Evolutionary conservation across 2,329 filamentous ascomycete genomes (phyloP).

Genomic region (Clonostachys solani): DNA sequence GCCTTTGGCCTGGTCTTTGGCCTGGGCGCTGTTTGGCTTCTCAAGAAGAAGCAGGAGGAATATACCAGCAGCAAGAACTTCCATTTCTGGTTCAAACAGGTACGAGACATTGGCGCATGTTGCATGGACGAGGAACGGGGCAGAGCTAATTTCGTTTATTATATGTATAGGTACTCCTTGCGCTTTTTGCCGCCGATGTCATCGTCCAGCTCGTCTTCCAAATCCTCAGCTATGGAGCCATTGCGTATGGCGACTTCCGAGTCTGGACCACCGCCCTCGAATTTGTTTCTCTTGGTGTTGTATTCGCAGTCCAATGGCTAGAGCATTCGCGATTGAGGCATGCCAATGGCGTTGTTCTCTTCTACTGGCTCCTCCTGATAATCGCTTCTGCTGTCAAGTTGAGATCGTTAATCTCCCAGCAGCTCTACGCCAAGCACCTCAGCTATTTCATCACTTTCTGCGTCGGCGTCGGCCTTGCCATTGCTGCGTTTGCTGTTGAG

Average conservation of each 20-base stretch:
- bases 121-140: too few species aligned
- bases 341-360: constrained; percentile 81
- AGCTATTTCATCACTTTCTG: constrained; percentile 77
- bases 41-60: constrained; percentile 67
- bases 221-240: constrained; percentile 60
- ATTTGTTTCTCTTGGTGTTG: constrained; percentile 66
- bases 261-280: constrained; percentile 77
- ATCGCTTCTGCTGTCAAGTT: constrained; percentile 78
- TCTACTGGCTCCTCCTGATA: constrained; percentile 88
- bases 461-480: constrained; percentile 64
- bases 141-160: background rate
- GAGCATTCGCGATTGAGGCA: constrained; percentile 81
- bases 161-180: constrained; percentile 49
- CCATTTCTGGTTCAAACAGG: constrained; percentile 92
- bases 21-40: constrained; percentile 72
- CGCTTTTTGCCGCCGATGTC: constrained; percentile 62
- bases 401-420: constrained; percentile 77
- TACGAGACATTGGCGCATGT: constrained; percentile 26
- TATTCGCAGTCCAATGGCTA: constrained; percentile 78
- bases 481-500: constrained; percentile 72
- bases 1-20: constrained; percentile 77
- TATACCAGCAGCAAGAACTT: constrained; percentile 70
- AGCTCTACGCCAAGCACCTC: constrained; percentile 60
- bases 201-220: constrained; percentile 72
- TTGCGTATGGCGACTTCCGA: constrained; percentile 79